These are phyloP conservation scores for Podaxis rugospora DNA, from an alignment of 768 basidiomycete species.

Conservation along the genomic window DNA sequence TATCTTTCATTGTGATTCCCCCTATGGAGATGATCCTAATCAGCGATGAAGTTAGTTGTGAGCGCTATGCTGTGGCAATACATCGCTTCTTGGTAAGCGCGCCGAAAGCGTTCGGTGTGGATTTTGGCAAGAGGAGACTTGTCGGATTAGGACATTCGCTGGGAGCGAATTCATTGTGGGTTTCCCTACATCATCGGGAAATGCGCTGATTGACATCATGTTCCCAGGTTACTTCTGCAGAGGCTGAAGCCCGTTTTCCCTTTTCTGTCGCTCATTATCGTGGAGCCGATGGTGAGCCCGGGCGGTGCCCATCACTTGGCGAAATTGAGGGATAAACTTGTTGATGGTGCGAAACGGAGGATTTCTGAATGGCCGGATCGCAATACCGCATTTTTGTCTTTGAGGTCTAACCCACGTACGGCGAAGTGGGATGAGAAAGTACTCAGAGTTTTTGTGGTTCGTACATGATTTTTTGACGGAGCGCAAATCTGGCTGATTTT, in stretches of 20 bases:
- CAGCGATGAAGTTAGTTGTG: conserved; percentile 48
- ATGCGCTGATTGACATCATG: background rate
- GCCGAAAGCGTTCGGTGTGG: conserved; percentile 31
- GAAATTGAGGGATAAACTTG: conserved; percentile 35
- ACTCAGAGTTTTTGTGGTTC: conserved; percentile 47
- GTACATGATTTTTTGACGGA: conserved; percentile 14
- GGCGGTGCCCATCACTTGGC: conserved; percentile 37
- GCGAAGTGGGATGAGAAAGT: conserved; percentile 51
- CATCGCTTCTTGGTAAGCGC: conserved; percentile 47
- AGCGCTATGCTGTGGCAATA: conserved; percentile 55
- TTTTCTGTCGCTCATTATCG: conserved; percentile 51
- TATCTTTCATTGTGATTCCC: background rate
- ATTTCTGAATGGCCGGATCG: conserved; percentile 48
- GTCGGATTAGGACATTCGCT: conserved; percentile 68
- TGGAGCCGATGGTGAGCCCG: conserved; percentile 63
- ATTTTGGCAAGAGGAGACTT: conserved; percentile 47
- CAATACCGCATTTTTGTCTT: conserved; percentile 17
- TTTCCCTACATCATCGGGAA: conserved; percentile 12
- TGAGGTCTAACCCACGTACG: conserved; percentile 18
- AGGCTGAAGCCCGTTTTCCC: conserved; percentile 35
- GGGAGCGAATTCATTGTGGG: conserved; percentile 62
- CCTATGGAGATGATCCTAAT: background rate
- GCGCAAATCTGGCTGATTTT: background rate
- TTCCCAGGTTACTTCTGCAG: conserved; percentile 49
- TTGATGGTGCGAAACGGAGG: conserved; percentile 45